A percentile compares a stretch with the other conserved stretches of the same genome.
These are phyloP conservation scores for Pisolithus thermaeus DNA, from an alignment of 1,284 basidiomycete genomes.

Conservation along the genomic window DNA sequence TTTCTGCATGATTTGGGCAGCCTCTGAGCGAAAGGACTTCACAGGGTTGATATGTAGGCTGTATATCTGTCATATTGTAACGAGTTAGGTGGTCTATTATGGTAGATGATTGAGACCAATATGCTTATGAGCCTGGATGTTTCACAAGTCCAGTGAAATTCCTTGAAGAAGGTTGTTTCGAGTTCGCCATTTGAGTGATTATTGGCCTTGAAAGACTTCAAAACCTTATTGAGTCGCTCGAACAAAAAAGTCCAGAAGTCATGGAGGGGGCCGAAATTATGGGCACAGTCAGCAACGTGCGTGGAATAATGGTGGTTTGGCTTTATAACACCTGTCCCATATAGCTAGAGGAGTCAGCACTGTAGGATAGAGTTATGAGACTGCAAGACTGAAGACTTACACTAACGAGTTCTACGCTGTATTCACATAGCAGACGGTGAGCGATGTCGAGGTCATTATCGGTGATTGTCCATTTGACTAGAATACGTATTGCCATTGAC, in stretches of 20 bases:
- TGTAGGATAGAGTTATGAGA: no score
- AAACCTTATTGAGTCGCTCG: constrained; percentile 32
- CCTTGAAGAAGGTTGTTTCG: constrained; percentile 29
- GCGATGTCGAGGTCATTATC: no score
- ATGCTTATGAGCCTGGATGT: not conserved
- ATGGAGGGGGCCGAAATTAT: constrained; percentile 29
- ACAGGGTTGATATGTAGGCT: not conserved
- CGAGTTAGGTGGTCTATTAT: not conserved
- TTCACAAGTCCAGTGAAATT: constrained; percentile 26
- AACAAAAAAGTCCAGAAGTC: constrained; percentile 36
- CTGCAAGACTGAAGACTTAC: no score
- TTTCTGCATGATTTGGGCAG: constrained; percentile 15
- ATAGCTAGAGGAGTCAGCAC: constrained; percentile 15
- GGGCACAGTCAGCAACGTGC: constrained; percentile 19
- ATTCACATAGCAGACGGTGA: no score
- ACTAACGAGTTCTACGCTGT: no score
- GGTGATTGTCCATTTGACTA: no score
- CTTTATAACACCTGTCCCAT: constrained; percentile 20
- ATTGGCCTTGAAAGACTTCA: constrained; percentile 16
- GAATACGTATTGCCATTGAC: no score
- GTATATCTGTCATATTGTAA: not conserved
- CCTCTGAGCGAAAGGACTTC: not conserved
- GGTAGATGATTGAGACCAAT: no score
- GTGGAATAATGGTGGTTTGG: constrained; percentile 31
- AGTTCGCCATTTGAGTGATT: constrained; percentile 30